Evolutionary conservation across 163 green algal genomes (phyloP), one percentile per base, ranked within the genome.

Genomic region (Chlamydomonas reinhardtii): DNA sequence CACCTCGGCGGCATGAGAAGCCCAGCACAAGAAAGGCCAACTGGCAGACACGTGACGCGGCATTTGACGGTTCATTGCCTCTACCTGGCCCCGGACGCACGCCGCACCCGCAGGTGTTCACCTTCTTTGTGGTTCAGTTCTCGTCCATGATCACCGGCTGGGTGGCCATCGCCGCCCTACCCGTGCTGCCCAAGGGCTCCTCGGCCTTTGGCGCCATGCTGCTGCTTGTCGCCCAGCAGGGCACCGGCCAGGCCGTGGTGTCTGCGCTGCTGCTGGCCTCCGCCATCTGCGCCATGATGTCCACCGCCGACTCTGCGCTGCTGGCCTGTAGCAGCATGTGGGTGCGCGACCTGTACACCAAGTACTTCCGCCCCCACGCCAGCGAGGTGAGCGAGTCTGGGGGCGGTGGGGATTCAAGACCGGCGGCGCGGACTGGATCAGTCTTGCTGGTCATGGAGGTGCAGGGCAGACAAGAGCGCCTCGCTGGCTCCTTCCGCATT

Each of bases 201-300:
- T 86, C 68, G 35, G 88, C 86, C 70, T 93, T 93, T 65, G 83
- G 84, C 39, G 71, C 68, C 43, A 74, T 91, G 68, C 85, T 93
- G 16, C 56, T 82, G 32, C 70, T 88, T 12, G 71, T 93, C 0
- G 88, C 90, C 5, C n/a, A 72, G 5, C 37, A 72, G 15, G 88
- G 90, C 68, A 66, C 29, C 24, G 90, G 90, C 39, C 88, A 93
- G 90, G 80, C 90, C 31, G 81, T 93, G 12, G 84, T 88, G 14
- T 62, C 88, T 0, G 88, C 88, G 12, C 80, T 86, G 78, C 82
- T 89, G 52, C 79, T 90, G 27, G 76, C 73, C 19, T 70, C 83
- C 65, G 90, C 84, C 32, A 73, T 92, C 5, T 93, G 88, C 77
- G 90, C 90, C 73, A 93, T 93, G 90, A 93, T 93, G 90, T 86